Evolutionary conservation across 1,139 yeast species (phyloP).

Genomic region (Suhomyces panamericanus): DNA sequence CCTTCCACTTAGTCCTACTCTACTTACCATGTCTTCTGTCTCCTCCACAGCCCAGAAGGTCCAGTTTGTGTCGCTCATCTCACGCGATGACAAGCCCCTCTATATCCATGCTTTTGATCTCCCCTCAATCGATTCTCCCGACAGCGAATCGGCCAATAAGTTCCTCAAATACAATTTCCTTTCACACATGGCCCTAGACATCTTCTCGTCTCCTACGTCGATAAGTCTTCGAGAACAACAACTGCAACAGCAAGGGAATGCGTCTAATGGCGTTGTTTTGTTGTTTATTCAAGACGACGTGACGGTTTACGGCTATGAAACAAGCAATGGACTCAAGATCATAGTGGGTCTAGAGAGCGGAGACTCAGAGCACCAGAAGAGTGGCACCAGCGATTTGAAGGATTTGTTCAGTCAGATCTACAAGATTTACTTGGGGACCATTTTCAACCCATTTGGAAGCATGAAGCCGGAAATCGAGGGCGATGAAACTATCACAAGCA

Average conservation of each 20-base stretch:
- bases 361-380: slow-evolving; percentile 3
- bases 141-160: slow-evolving; percentile 36
- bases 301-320: slow-evolving; percentile 61
- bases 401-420: slow-evolving; percentile 46
- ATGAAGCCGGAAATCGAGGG: slow-evolving; percentile 14
- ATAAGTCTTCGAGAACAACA: slow-evolving; percentile 41
- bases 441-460: slow-evolving; percentile 59
- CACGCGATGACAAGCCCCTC: slow-evolving; percentile 57
- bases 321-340: slow-evolving; percentile 60
- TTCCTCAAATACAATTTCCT: slow-evolving; percentile 60
- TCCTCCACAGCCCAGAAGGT: slow-evolving; percentile 16
- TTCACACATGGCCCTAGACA: slow-evolving; percentile 67
- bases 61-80: slow-evolving; percentile 53
- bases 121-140: slow-evolving; percentile 14
- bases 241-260: slow-evolving; percentile 20
- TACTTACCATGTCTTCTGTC: slow-evolving; percentile 1
- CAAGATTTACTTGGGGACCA: slow-evolving; percentile 48
- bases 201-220: slow-evolving; percentile 56
- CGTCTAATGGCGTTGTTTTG: slow-evolving; percentile 35
- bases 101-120: slow-evolving; percentile 55
- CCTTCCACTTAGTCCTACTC: neutral
- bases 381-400: slow-evolving; percentile 15
- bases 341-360: slow-evolving; percentile 44
- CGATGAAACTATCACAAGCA: slow-evolving; percentile 10
- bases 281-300: slow-evolving; percentile 63